Conservation (phyloP, 805 yeast species). For the Scheffersomyces coipomensis region DNA sequence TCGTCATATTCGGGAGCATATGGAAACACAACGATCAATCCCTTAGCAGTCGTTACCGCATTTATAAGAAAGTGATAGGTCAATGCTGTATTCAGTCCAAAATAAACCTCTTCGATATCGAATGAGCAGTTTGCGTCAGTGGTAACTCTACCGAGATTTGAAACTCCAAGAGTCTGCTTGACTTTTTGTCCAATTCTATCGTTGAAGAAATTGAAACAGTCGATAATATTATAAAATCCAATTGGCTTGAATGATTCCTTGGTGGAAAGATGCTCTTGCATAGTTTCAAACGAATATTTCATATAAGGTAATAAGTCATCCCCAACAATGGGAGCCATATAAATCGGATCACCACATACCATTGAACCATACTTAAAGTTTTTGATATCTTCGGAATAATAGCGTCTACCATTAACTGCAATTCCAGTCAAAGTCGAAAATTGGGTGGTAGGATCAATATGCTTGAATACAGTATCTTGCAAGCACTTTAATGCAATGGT, state of each 20-base stretch:
- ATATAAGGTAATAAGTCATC: slow-evolving; percentile 3
- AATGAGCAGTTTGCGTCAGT: slow-evolving; percentile 6
- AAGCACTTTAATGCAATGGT: slow-evolving; percentile 15
- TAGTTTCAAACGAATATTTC: slow-evolving; percentile 6
- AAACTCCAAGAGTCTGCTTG: slow-evolving; percentile 13
- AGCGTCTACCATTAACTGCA: slow-evolving; percentile 18
- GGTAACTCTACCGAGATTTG: slow-evolving; percentile 17
- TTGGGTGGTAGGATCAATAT: slow-evolving; percentile 1
- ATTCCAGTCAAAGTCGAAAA: slow-evolving; percentile 10
- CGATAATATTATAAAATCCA: slow-evolving; percentile 11
- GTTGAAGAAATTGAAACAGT: slow-evolving; percentile 11
- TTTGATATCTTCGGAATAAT: slow-evolving; percentile 10
- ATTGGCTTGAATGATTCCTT: slow-evolving; percentile 8
- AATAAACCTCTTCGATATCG: slow-evolving; percentile 13
- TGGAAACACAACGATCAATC: slow-evolving; percentile 13
- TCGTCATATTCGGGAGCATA: slow-evolving; percentile 10
- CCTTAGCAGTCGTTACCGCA: slow-evolving; percentile 11
- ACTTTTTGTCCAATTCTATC: slow-evolving; percentile 10
- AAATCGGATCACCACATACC: slow-evolving; percentile 10
- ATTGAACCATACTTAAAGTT: slow-evolving; percentile 8
- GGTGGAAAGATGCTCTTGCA: slow-evolving; percentile 7
- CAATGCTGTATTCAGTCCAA: slow-evolving; percentile 16
- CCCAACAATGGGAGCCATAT: slow-evolving; percentile 6
- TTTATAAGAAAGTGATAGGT: slow-evolving; percentile 11
- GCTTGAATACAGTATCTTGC: slow-evolving; percentile 13